Evolutionary conservation across 2,329 filamentous ascomycete genomes (phyloP).

Genomic region (Uncinocarpus reesii): DNA sequence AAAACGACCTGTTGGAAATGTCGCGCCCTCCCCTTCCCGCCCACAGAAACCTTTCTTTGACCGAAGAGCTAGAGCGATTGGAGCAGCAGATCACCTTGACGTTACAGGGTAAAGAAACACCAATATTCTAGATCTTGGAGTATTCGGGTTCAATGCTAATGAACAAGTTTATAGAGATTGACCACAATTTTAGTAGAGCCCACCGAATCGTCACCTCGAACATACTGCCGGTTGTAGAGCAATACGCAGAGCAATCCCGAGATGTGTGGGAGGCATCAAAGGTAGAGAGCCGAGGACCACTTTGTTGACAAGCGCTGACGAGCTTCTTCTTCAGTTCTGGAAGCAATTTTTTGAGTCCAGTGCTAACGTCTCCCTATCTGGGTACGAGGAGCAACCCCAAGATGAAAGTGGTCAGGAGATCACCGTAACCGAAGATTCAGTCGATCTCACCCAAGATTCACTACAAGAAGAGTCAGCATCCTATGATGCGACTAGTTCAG

Average conservation of each 20-base stretch:
- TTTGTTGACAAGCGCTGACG: not conserved
- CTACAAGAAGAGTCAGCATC: slow-evolving; percentile 31
- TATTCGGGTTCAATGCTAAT: slow-evolving; percentile 14
- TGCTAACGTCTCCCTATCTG: slow-evolving; percentile 89
- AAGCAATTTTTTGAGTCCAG: slow-evolving; percentile 99
- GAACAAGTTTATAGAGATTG: slow-evolving; percentile 59
- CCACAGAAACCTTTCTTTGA: slow-evolving; percentile 60
- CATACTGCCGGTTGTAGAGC: slow-evolving; percentile 85
- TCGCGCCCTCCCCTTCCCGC: slow-evolving; percentile 41
- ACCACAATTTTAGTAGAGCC: slow-evolving; percentile 93
- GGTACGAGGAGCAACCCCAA: slow-evolving; percentile 69
- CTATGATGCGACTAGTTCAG: slow-evolving; percentile 34
- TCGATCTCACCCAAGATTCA: slow-evolving; percentile 41
- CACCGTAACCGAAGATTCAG: slow-evolving; percentile 47
- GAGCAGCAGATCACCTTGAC: slow-evolving; percentile 96
- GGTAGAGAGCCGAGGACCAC: no score
- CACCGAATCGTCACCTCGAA: slow-evolving; percentile 91
- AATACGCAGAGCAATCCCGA: slow-evolving; percentile 87
- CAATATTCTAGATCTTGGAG: slow-evolving; percentile 9
- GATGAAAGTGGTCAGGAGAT: slow-evolving; percentile 47
- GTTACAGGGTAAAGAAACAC: slow-evolving; percentile 62
- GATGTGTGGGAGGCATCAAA: slow-evolving; percentile 96
- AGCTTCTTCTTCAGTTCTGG: slow-evolving; percentile 63
- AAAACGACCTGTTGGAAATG: no score
- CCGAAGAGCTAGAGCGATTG: slow-evolving; percentile 88